These are phyloP conservation scores for Trichoderma sp. DNA, from an alignment of 2,329 filamentous ascomycete genomes.

Conservation along the genomic window DNA sequence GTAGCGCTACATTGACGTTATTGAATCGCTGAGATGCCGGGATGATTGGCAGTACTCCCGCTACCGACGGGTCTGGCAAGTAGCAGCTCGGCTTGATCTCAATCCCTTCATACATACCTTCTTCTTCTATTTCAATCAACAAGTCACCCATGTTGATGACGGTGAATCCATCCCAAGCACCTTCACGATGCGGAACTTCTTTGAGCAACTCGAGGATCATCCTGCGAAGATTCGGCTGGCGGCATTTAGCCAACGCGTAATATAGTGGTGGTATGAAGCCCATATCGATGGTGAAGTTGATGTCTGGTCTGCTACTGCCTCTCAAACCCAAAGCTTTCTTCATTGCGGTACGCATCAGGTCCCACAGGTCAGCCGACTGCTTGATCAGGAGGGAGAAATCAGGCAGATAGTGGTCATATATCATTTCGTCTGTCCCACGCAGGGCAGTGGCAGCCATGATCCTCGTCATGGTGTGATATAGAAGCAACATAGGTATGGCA, in stretches of 20 bases:
- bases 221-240: constrained; percentile 29
- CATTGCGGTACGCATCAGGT: neutral
- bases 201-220: constrained; percentile 26
- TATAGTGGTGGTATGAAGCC: constrained; percentile 35
- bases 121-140: constrained; percentile 21
- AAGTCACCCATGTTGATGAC: constrained; percentile 21
- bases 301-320: neutral
- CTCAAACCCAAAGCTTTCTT: neutral
- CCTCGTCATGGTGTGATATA: constrained; percentile 17
- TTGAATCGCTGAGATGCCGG: constrained; percentile 2
- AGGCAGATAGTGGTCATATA: neutral
- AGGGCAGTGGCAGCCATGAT: constrained; percentile 17
- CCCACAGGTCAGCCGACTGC: constrained; percentile 3
- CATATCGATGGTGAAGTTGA: constrained; percentile 26
- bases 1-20: constrained; percentile 10
- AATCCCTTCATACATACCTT: neutral
- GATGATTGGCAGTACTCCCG: neutral
- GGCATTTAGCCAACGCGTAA: constrained; percentile 33
- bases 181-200: constrained; percentile 25
- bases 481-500: constrained; percentile 6
- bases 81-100: neutral
- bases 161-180: constrained; percentile 26
- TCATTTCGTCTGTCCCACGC: constrained; percentile 16
- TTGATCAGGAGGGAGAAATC: constrained; percentile 9
- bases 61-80: neutral